phyloP scores from a whole-genome alignment of 257 asterid genomes.

The Henckelia pumila region DNA sequence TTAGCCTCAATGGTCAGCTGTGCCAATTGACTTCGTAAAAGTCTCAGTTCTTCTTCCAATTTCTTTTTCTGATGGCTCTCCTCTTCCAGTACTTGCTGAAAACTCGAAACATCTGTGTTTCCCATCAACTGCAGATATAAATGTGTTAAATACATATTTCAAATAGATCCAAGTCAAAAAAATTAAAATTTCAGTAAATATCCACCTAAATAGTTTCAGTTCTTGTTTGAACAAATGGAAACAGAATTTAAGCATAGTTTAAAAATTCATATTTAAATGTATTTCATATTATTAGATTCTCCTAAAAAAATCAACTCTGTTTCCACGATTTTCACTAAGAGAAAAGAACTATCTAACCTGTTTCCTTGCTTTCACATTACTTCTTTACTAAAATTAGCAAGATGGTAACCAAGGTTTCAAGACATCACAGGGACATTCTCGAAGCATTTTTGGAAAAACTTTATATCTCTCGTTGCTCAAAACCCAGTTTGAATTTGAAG shows the following conservation, averaged over 20 bases:
- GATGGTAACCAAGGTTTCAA: background rate
- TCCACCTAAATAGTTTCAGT: background rate
- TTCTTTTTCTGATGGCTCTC: conserved; percentile 75
- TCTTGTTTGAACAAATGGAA: background rate
- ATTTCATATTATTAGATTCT: background rate
- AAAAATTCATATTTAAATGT: too few relatives aligned
- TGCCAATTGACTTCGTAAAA: conserved; percentile 69
- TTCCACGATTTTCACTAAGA: background rate
- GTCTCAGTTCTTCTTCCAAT: conserved; percentile 89
- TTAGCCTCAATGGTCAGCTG: conserved; percentile 66
- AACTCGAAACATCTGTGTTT: conserved; percentile 45
- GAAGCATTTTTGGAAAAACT: background rate
- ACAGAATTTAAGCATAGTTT: too few relatives aligned
- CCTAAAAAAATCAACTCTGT: background rate
- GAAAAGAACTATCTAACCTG: background rate
- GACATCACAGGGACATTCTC: background rate
- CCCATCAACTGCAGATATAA: conserved; percentile 61
- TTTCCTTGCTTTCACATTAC: background rate
- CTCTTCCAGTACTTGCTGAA: conserved; percentile 74
- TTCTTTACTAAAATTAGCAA: background rate
- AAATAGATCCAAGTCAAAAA: conserved; percentile 21
- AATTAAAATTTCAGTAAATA: background rate
- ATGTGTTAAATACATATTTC: conserved; percentile 31
- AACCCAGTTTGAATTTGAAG: background rate
- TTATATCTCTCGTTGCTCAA: background rate